phyloP scores from a whole-genome alignment of 305 asterid genomes.

The Rubia peregrina region DNA sequence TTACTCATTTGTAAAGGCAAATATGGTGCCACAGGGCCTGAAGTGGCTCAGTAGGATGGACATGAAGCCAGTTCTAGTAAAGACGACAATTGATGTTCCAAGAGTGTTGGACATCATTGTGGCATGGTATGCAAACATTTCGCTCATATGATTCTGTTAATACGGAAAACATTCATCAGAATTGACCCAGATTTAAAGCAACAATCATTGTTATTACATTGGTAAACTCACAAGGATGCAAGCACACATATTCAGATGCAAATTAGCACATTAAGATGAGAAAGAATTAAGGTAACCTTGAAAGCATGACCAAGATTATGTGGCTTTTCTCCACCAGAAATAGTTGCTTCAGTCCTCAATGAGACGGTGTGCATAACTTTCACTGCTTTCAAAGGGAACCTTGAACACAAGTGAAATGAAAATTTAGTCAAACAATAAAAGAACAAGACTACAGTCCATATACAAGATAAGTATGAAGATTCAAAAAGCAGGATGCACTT shows the following conservation, averaged over 20 bases:
- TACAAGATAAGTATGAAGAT: neutral
- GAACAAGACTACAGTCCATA: neutral
- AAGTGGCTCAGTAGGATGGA: conserved; percentile 89
- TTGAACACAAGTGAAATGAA: conserved; percentile 27
- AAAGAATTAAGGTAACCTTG: conserved; percentile 48
- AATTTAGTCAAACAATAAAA: neutral
- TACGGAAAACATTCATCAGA: conserved; percentile 12
- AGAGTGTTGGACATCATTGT: conserved; percentile 98
- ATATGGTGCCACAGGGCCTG: conserved; percentile 91
- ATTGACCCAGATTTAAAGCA: neutral
- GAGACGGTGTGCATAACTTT: conserved; percentile 98
- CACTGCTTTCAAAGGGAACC: conserved; percentile 93
- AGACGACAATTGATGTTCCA: conserved; percentile 86
- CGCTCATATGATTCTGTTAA: conserved; percentile 94
- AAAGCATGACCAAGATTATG: conserved; percentile 78
- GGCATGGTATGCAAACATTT: conserved; percentile 97
- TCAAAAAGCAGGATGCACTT: neutral
- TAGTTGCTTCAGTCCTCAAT: conserved; percentile 80
- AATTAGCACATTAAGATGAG: conserved; percentile 12
- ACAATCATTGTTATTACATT: neutral
- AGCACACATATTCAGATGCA: neutral
- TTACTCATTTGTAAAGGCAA: conserved; percentile 95
- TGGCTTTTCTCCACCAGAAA: conserved; percentile 60
- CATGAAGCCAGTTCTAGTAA: conserved; percentile 93
- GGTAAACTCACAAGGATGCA: neutral